These are phyloP conservation scores for Dactylella cylindrospora DNA, from an alignment of 2,329 filamentous ascomycete species.

Conservation along the genomic window DNA sequence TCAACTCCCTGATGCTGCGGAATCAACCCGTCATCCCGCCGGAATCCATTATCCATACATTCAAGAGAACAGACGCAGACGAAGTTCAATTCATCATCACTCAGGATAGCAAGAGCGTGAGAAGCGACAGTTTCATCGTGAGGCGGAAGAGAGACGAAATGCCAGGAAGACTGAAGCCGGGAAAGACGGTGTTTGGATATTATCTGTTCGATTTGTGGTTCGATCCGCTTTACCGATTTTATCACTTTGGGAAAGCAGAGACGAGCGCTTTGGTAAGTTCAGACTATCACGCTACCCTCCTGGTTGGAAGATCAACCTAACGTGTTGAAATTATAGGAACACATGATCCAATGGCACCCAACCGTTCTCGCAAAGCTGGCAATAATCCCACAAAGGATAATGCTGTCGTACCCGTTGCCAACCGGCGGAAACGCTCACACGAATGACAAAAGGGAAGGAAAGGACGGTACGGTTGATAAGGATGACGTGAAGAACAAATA, in stretches of 20 bases:
- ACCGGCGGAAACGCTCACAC: conserved; percentile 23
- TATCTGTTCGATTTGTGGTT: conserved; percentile 89
- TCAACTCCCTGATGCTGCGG: conserved; percentile 79
- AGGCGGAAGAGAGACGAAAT: conserved; percentile 81
- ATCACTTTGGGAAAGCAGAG: conserved; percentile 93
- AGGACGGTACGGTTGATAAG: conserved; percentile 52
- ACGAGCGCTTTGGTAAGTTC: conserved; percentile 76
- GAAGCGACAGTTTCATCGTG: conserved; percentile 74
- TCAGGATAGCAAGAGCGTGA: conserved; percentile 79
- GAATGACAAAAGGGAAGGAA: conserved; percentile 52
- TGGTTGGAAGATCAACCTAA: no score
- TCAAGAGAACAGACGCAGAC: conserved; percentile 73
- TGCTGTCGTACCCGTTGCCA: conserved; percentile 69
- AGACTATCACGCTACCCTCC: conserved; percentile 5
- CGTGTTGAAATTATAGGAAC: conserved; percentile 73
- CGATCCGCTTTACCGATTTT: conserved; percentile 86
- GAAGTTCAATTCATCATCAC: conserved; percentile 80
- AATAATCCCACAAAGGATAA: conserved; percentile 77
- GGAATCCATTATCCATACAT: conserved; percentile 95
- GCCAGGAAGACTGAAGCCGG: conserved; percentile 51
- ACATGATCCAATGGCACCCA: conserved; percentile 93
- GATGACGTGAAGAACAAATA: conserved; percentile 15
- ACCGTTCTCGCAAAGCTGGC: conserved; percentile 89
- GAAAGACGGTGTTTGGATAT: conserved; percentile 26
- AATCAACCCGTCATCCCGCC: conserved; percentile 87